A percentile compares a stretch with the other conserved stretches of the same genome.
Evolutionary conservation across 2,329 filamentous ascomycete genomes (phyloP).

Genomic region (Colletotrichum shisoi): DNA sequence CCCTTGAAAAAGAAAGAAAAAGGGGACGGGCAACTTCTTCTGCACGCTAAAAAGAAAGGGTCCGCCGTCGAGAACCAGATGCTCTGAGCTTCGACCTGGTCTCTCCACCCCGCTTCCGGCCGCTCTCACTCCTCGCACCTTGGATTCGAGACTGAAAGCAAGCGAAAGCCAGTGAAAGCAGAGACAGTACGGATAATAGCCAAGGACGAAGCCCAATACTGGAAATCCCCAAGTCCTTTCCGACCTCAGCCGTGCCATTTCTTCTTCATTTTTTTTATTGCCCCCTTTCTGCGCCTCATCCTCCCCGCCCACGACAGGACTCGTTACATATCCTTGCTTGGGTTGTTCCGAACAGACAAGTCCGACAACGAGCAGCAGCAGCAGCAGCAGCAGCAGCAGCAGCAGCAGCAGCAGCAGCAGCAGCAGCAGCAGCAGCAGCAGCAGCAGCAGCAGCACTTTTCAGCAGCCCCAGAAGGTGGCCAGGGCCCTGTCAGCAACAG

Average conservation of each 20-base stretch:
- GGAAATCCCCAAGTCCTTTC: conserved; percentile 10
- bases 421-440: too few species aligned
- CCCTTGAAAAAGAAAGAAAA: conserved; percentile 28
- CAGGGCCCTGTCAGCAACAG: conserved; percentile 25
- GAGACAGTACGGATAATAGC: conserved; percentile 13
- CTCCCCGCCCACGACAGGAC: background rate
- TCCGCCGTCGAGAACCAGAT: conserved; percentile 34
- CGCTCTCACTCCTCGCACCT: conserved; percentile 15
- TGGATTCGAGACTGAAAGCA: conserved; percentile 8
- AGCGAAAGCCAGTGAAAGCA: conserved; percentile 17
- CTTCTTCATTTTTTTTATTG: conserved; percentile 13
- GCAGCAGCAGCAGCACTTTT: conserved; percentile 9
- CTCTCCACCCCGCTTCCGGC: conserved; percentile 38
- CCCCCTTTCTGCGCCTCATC: conserved; percentile 3
- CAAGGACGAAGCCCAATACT: background rate
- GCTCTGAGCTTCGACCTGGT: conserved; percentile 35
- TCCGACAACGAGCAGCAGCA: conserved; percentile 21
- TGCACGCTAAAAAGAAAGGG: conserved; percentile 40
- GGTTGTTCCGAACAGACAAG: conserved; percentile 19
- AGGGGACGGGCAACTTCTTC: conserved; percentile 31
- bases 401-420: conserved; percentile 10
- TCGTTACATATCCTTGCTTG: conserved; percentile 23
- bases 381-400: conserved; percentile 15
- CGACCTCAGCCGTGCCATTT: conserved; percentile 11
- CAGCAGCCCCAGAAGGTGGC: conserved; percentile 23